A percentile compares a stretch with the other conserved stretches of the same genome.
These are phyloP conservation scores for Exophiala sp. DNA, from an alignment of 2,329 filamentous ascomycete genomes.

Conservation along the genomic window DNA sequence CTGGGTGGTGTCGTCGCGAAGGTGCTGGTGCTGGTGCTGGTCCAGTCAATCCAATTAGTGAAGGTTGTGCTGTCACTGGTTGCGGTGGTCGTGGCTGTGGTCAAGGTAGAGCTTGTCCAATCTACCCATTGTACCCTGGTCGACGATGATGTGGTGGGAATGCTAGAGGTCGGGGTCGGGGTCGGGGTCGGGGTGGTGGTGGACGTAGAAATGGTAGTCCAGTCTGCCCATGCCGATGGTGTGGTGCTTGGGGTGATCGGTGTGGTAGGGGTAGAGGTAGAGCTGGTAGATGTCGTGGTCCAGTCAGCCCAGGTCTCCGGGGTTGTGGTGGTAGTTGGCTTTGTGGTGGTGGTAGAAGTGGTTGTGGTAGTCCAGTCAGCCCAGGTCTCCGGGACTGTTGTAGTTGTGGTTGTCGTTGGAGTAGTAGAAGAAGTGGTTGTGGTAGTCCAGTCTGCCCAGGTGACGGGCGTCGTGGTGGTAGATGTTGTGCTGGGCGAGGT, in stretches of 20 bases:
- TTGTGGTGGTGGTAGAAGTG: background rate
- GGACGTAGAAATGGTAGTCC: background rate
- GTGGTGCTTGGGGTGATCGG: background rate
- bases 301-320: background rate
- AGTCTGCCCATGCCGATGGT: background rate
- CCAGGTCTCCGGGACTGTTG: background rate
- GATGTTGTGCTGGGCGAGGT: background rate
- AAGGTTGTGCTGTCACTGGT: no score
- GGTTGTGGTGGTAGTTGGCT: background rate
- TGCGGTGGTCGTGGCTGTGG: no score
- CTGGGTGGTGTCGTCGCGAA: no score
- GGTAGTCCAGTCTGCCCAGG: slow-evolving; percentile 1
- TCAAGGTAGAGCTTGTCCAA: no score
- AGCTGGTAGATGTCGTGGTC: background rate
- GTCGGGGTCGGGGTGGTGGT: background rate
- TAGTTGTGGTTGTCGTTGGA: background rate
- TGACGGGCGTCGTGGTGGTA: background rate
- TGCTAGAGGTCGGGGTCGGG: no score
- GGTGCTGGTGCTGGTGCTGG: no score
- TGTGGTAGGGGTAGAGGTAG: background rate
- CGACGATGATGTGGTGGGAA: no score
- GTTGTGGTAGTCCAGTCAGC: background rate
- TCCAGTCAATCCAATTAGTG: no score
- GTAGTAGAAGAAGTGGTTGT: background rate
- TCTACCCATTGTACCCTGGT: no score